Evolutionary conservation across 169 alveolate species (phyloP).

Genomic region (Toxoplasma gondii): DNA sequence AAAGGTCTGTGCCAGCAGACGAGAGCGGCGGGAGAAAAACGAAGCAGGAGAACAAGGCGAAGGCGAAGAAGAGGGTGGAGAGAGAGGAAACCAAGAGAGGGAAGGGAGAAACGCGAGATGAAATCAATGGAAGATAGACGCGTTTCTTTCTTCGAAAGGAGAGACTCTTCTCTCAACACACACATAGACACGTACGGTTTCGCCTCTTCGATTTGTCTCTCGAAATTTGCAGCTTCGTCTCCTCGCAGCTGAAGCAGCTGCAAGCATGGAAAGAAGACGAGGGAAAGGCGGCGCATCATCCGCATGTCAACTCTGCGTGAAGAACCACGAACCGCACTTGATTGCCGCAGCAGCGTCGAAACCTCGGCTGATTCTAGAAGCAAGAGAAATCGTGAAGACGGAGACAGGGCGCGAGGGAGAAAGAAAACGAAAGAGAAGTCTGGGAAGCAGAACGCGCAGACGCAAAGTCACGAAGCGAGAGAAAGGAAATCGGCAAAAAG

Average conservation of each 20-base stretch:
- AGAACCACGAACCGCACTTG: too few species aligned
- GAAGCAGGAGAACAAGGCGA: neutral
- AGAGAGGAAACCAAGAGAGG: neutral
- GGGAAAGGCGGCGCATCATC: neutral
- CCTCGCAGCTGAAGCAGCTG: constrained; percentile 46
- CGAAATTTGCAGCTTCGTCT: constrained; percentile 25
- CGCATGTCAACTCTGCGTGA: too few species aligned
- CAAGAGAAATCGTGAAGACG: neutral
- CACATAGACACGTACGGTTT: too few species aligned
- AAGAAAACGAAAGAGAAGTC: neutral
- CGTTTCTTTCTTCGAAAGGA: too few species aligned
- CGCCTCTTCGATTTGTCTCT: constrained; percentile 41
- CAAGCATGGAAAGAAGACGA: neutral
- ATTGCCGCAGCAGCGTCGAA: too few species aligned
- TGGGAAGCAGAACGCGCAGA: too few species aligned
- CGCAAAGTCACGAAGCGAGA: too few species aligned
- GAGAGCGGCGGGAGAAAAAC: neutral
- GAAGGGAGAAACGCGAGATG: neutral
- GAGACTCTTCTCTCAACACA: too few species aligned
- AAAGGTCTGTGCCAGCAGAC: neutral
- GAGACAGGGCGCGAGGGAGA: neutral
- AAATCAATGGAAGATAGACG: neutral
- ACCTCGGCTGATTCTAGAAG: too few species aligned
- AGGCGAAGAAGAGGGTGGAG: neutral
- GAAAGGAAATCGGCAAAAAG: too few species aligned